Conservation (phyloP, 257 asterid genomes). For the Hygrophila difformis region DNA sequence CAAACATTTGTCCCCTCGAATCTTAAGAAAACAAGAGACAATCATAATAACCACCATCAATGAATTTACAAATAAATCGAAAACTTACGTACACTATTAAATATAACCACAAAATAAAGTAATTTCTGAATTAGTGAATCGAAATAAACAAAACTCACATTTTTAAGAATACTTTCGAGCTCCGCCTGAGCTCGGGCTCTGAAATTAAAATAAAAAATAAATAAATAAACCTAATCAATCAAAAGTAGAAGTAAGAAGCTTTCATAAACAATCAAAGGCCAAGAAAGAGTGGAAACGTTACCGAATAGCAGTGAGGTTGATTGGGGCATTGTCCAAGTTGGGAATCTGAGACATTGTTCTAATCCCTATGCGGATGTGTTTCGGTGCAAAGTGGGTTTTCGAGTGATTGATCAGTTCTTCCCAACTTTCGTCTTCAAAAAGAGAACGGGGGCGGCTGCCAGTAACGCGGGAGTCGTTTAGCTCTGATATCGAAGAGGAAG, state of each 20-base stretch:
- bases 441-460: no score
- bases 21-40: conserved; percentile 23
- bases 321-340: conserved; percentile 78
- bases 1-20: conserved; percentile 93
- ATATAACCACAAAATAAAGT: conserved; percentile 6
- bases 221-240: no score
- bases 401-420: no score
- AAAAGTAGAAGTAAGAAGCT: no score
- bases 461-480: no score
- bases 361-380: no score
- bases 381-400: no score
- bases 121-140: neutral
- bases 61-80: neutral
- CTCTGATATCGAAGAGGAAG: no score
- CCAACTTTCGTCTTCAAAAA: no score
- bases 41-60: conserved; percentile 5
- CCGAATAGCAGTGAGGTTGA: conserved; percentile 69
- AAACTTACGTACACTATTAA: neutral
- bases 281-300: conserved; percentile 17
- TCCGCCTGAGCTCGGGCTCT: conserved; percentile 82
- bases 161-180: conserved; percentile 55
- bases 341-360: conserved; percentile 85
- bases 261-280: no score
- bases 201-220: conserved; percentile 17
- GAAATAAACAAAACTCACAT: conserved; percentile 42